Evolutionary conservation across 2,329 filamentous ascomycete genomes (phyloP).

Genomic region (Fusarium continuum): DNA sequence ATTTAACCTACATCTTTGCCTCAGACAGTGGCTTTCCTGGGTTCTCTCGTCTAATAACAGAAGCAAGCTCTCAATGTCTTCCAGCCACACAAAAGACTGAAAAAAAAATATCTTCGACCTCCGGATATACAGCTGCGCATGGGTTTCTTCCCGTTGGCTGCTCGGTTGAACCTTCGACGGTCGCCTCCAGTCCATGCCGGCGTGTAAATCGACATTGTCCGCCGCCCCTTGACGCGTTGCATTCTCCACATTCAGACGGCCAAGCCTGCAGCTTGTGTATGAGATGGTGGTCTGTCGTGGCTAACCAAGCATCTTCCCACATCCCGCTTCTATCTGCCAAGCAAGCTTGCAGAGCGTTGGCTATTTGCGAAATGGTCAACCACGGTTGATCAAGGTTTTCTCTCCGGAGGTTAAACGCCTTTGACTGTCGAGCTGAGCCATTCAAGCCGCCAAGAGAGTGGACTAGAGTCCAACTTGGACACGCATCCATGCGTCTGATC

Average conservation of each 20-base stretch:
- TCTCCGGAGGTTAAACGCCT: background rate
- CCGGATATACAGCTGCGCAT: background rate
- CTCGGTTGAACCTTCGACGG: slow-evolving; percentile 24
- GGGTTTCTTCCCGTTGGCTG: slow-evolving; percentile 19
- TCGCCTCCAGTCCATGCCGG: slow-evolving; percentile 33
- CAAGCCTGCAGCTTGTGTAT: slow-evolving; percentile 21
- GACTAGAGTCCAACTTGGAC: slow-evolving; percentile 1
- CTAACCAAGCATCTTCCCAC: slow-evolving; percentile 28
- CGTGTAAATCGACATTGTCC: slow-evolving; percentile 4
- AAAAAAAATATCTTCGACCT: slow-evolving; percentile 1
- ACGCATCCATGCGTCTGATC: slow-evolving; percentile 28
- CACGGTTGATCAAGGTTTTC: slow-evolving; percentile 22
- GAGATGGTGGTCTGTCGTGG: slow-evolving; percentile 15
- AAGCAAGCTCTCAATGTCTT: background rate
- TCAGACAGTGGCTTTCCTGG: slow-evolving; percentile 1
- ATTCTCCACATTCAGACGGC: slow-evolving; percentile 25
- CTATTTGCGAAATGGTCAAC: slow-evolving; percentile 23
- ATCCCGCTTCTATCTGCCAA: slow-evolving; percentile 30
- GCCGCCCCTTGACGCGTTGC: slow-evolving; percentile 38
- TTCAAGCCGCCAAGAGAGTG: background rate
- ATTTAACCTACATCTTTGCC: background rate
- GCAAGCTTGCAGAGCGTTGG: slow-evolving; percentile 5
- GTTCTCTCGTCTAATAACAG: background rate
- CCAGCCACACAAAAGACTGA: background rate
- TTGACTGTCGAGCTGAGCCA: background rate